Percentiles rank a stretch among this genome's conserved stretches.
Evolutionary conservation across 202 grass and related monocot genomes (phyloP).

Genomic region (Cymbopogon flexuosus): DNA sequence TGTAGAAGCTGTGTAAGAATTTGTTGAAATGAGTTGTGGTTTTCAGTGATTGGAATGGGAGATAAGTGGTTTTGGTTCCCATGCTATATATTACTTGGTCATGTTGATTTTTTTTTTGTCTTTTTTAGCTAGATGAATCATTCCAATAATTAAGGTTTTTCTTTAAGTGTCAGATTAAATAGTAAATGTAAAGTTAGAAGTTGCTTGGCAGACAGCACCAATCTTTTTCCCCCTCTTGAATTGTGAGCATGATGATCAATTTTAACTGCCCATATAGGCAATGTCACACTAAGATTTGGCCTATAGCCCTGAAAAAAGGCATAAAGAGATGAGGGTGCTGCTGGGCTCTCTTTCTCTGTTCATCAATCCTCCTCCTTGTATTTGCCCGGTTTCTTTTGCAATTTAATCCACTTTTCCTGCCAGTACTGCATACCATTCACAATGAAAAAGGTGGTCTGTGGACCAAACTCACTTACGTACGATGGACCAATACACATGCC

Average conservation of each 20-base stretch:
- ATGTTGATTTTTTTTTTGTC: background rate
- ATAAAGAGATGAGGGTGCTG: background rate
- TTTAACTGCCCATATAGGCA: background rate
- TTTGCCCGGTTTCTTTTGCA: background rate
- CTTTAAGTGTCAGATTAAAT: background rate
- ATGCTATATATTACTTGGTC: background rate
- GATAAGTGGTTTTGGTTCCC: background rate
- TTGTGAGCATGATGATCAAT: background rate
- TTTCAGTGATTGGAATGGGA: background rate
- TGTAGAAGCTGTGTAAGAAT: background rate
- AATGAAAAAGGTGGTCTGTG: conserved; percentile 5
- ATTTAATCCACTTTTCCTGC: conserved; percentile 4
- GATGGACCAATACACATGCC: conserved; percentile 14
- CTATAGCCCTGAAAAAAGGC: background rate
- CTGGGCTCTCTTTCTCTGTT: background rate
- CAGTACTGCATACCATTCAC: background rate
- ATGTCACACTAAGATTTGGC: background rate
- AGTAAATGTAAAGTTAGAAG: background rate
- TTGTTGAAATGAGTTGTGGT: background rate
- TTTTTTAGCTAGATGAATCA: too few species aligned
- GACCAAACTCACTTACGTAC: background rate
- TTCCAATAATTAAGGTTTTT: background rate
- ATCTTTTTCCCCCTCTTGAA: too few species aligned
- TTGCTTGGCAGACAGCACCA: too few species aligned
- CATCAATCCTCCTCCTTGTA: background rate